Evolutionary conservation across 2,329 filamentous ascomycete genomes (phyloP).

Genomic region (Fusarium austroafricanum): DNA sequence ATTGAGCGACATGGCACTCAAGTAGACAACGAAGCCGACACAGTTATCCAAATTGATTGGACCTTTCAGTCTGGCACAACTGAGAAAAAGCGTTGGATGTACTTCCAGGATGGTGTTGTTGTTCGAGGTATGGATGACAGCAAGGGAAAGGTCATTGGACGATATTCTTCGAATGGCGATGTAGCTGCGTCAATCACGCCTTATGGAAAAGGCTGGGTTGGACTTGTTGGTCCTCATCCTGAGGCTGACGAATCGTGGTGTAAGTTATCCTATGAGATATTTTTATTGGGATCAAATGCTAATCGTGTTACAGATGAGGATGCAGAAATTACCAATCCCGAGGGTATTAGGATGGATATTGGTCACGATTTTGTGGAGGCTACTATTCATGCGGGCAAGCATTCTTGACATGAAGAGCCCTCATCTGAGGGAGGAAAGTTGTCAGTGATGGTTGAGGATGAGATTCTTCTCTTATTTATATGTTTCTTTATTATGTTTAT

Average conservation of each 20-base stretch:
- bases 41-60: slow-evolving; percentile 4
- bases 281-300: neutral
- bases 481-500: no score
- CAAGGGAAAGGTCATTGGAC: neutral
- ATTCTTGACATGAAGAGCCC: neutral
- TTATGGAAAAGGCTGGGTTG: slow-evolving; percentile 17
- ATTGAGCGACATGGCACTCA: neutral
- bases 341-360: slow-evolving; percentile 4
- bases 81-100: slow-evolving; percentile 5
- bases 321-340: neutral
- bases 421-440: no score
- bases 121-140: neutral
- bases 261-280: neutral
- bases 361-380: slow-evolving; percentile 9
- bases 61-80: neutral
- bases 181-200: slow-evolving; percentile 13
- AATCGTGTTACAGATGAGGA: neutral
- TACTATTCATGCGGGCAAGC: neutral
- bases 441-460: no score
- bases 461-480: no score
- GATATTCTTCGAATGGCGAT: neutral
- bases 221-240: slow-evolving; percentile 12
- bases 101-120: slow-evolving; percentile 18
- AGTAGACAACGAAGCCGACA: neutral
- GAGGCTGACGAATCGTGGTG: slow-evolving; percentile 18